Evolutionary conservation across 1,284 basidiomycete genomes (phyloP).

Genomic region (Heterobasidion occidentale): DNA sequence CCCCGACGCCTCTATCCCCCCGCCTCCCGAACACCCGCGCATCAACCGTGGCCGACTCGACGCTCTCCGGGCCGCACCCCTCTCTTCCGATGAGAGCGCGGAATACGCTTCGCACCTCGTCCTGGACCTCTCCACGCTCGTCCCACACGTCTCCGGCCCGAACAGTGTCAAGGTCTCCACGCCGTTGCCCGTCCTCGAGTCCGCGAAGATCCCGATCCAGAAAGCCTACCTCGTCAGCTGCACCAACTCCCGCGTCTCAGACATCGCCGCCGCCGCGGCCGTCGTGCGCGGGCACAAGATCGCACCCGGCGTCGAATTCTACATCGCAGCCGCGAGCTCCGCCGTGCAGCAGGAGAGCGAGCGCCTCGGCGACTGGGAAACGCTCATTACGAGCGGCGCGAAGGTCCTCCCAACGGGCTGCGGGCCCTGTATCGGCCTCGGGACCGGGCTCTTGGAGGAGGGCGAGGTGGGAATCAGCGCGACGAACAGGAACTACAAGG

Average conservation of each 20-base stretch:
- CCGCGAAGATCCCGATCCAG: conserved; percentile 76
- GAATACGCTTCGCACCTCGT: conserved; percentile 85
- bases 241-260: conserved; percentile 95
- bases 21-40: conserved; percentile 79
- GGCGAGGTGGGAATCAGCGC: conserved; percentile 96
- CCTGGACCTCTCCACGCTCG: conserved; percentile 89
- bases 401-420: conserved; percentile 93
- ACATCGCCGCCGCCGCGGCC: conserved; percentile 86
- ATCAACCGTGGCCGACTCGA: conserved; percentile 76
- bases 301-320: conserved; percentile 91
- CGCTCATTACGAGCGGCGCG: conserved; percentile 81
- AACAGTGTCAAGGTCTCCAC: conserved; percentile 97
- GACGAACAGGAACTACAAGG: conserved; percentile 99
- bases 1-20: conserved; percentile 43
- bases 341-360: conserved; percentile 90
- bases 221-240: conserved; percentile 99
- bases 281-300: conserved; percentile 85
- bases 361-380: conserved; percentile 81
- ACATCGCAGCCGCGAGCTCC: conserved; percentile 93
- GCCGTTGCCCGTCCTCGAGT: conserved; percentile 77
- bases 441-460: conserved; percentile 88
- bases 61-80: conserved; percentile 44
- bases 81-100: conserved; percentile 75
- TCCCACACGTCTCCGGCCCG: conserved; percentile 94
- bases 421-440: conserved; percentile 96